Conservation (phyloP, 83 land plant species). For the Diphasiastrum complanatum region DNA sequence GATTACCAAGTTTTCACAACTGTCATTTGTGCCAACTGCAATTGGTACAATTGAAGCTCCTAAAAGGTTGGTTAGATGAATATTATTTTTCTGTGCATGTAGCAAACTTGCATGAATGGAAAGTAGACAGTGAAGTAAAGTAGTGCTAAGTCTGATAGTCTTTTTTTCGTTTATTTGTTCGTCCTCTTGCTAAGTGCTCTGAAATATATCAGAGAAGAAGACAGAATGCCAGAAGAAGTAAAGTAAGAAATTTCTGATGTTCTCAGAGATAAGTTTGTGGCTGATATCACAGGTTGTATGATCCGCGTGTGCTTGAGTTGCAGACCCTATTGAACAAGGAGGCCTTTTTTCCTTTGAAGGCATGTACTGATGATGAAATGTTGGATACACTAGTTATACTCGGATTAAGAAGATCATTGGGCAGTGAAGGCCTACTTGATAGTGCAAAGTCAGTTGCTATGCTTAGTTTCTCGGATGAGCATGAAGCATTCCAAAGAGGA, state of each 20-base stretch:
- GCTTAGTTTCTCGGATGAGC: slow-evolving; percentile 37
- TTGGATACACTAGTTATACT: slow-evolving; percentile 56
- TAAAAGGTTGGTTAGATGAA: slow-evolving; percentile 37
- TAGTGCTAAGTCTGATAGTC: no score
- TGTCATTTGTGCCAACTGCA: slow-evolving; percentile 61
- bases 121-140: no score
- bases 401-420: slow-evolving; percentile 63
- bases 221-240: no score
- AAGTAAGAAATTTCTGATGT: no score
- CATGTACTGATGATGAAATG: slow-evolving; percentile 37
- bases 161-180: no score
- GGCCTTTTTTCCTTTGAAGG: slow-evolving; percentile 68
- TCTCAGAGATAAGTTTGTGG: no score
- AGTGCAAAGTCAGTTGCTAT: slow-evolving; percentile 77
- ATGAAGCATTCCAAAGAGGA: slow-evolving; percentile 40
- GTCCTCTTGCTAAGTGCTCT: no score
- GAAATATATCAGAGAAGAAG: no score
- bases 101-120: no score
- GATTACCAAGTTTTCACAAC: slow-evolving; percentile 32
- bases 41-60: slow-evolving; percentile 64
- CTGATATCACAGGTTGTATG: slow-evolving; percentile 67
- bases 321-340: slow-evolving; percentile 51
- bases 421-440: slow-evolving; percentile 61
- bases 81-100: background rate
- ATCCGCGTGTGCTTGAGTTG: slow-evolving; percentile 79